A percentile compares a stretch with the other conserved stretches of the same genome.
phyloP scores from a whole-genome alignment of 129 eudicot genomes.

The Tagetes erecta region DNA sequence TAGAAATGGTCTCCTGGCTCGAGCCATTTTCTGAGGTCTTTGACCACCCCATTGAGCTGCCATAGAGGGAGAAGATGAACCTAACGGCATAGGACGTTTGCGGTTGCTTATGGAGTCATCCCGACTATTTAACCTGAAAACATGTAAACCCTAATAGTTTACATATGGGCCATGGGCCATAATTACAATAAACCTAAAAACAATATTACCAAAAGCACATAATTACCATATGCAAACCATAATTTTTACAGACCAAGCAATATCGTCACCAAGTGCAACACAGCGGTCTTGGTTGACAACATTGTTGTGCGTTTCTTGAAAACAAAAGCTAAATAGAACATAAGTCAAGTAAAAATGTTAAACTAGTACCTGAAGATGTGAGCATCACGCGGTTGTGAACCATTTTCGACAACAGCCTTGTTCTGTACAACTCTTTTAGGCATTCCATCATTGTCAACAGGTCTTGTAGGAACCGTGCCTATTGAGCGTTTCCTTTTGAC shows the following conservation, averaged over 20 bases:
- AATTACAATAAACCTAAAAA: constrained; percentile 10
- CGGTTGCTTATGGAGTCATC: constrained; percentile 44
- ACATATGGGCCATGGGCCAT: constrained; percentile 31
- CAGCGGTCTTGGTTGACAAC: not conserved
- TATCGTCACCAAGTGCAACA: not conserved
- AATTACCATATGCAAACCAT: not conserved
- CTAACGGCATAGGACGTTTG: constrained; percentile 27
- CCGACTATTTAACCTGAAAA: constrained; percentile 50
- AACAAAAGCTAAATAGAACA: not conserved
- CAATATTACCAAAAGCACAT: constrained; percentile 3
- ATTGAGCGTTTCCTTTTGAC: constrained; percentile 79
- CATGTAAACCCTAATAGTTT: constrained; percentile 2
- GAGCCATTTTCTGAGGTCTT: constrained; percentile 81
- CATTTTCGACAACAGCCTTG: constrained; percentile 53
- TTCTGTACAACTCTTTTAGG: constrained; percentile 54
- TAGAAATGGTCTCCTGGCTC: constrained; percentile 69
- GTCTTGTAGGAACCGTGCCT: constrained; percentile 53
- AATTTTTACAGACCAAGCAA: not conserved
- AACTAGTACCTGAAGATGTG: constrained; percentile 51
- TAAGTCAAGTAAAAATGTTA: not conserved
- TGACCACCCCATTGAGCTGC: constrained; percentile 91
- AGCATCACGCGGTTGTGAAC: constrained; percentile 50
- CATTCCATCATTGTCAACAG: constrained; percentile 53
- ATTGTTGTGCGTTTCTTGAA: not conserved
- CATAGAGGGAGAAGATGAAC: constrained; percentile 46